Percentiles rank a stretch among this genome's conserved stretches.
Conservation (phyloP, 164 flowering plant species). For the Berberis thunbergii region DNA sequence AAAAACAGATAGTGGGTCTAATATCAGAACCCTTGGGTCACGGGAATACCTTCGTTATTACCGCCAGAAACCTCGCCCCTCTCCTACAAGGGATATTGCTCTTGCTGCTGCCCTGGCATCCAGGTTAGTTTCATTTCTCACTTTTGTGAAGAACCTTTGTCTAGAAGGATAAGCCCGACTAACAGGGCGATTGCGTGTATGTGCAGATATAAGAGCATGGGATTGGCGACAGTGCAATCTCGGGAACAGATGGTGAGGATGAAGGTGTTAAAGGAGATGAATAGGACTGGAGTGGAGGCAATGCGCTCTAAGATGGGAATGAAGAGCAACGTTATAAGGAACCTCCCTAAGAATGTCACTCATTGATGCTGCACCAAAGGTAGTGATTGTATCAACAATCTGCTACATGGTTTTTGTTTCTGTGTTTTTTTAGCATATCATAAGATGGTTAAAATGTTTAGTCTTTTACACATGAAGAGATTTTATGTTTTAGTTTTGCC, state of each 20-base stretch:
- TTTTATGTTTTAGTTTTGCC: too few relatives aligned
- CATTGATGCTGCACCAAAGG: slow-evolving; percentile 26
- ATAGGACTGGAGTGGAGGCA: slow-evolving; percentile 58
- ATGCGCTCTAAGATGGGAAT: slow-evolving; percentile 81
- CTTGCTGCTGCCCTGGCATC: slow-evolving; percentile 60
- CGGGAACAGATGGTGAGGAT: slow-evolving; percentile 62
- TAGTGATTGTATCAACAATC: background rate
- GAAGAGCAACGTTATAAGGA: slow-evolving; percentile 84
- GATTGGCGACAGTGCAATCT: slow-evolving; percentile 75
- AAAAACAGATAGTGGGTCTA: slow-evolving; percentile 25
- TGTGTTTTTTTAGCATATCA: background rate
- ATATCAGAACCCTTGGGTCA: slow-evolving; percentile 63
- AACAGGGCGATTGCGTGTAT: background rate
- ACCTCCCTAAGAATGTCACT: slow-evolving; percentile 77
- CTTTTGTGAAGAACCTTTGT: too few relatives aligned
- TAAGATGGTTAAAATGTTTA: background rate
- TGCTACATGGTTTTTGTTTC: background rate
- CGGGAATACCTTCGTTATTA: slow-evolving; percentile 86
- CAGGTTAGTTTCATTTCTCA: slow-evolving; percentile 38
- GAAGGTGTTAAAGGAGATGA: slow-evolving; percentile 80
- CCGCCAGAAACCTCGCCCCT: slow-evolving; percentile 85
- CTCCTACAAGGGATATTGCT: slow-evolving; percentile 34
- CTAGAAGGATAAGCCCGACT: background rate
- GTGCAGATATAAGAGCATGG: slow-evolving; percentile 81
- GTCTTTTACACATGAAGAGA: too few relatives aligned